A percentile compares a stretch with the other conserved stretches of the same genome.
Conservation (phyloP, 2,329 filamentous ascomycete genomes). For the Apiospora marii region DNA sequence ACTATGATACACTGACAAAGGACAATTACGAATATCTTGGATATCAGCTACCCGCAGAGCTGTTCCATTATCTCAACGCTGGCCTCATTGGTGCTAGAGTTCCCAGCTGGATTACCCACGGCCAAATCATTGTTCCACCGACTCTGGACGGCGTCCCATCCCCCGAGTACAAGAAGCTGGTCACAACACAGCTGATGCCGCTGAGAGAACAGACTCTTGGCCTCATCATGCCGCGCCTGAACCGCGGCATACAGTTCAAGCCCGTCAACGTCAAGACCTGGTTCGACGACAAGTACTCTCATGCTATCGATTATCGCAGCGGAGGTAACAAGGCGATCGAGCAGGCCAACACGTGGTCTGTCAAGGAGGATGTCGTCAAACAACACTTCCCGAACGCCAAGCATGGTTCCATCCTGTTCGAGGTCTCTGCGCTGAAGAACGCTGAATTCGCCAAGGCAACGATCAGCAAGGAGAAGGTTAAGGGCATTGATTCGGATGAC, state of each 20-base stretch:
- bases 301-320: slow-evolving; percentile 70
- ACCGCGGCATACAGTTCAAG: slow-evolving; percentile 84
- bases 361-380: slow-evolving; percentile 66
- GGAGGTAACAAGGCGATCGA: slow-evolving; percentile 57
- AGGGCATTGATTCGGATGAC: slow-evolving; percentile 70
- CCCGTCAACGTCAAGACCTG: slow-evolving; percentile 81
- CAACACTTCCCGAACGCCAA: slow-evolving; percentile 54
- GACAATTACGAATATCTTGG: slow-evolving; percentile 92
- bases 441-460: slow-evolving; percentile 74
- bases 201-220: slow-evolving; percentile 80
- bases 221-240: slow-evolving; percentile 79
- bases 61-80: slow-evolving; percentile 88
- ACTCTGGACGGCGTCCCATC: slow-evolving; percentile 85
- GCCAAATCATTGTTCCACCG: slow-evolving; percentile 79
- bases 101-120: slow-evolving; percentile 82
- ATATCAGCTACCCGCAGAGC: slow-evolving; percentile 86
- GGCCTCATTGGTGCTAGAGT: slow-evolving; percentile 82
- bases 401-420: slow-evolving; percentile 61
- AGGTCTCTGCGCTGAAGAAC: slow-evolving; percentile 74
- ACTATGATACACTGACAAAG: slow-evolving; percentile 75
- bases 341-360: slow-evolving; percentile 71
- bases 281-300: slow-evolving; percentile 77
- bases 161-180: slow-evolving; percentile 80
- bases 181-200: slow-evolving; percentile 76
- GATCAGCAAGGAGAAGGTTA: slow-evolving; percentile 64